These are phyloP conservation scores for Talaromyces trachyspermus DNA, from an alignment of 495 filamentous ascomycete species.

Conservation along the genomic window DNA sequence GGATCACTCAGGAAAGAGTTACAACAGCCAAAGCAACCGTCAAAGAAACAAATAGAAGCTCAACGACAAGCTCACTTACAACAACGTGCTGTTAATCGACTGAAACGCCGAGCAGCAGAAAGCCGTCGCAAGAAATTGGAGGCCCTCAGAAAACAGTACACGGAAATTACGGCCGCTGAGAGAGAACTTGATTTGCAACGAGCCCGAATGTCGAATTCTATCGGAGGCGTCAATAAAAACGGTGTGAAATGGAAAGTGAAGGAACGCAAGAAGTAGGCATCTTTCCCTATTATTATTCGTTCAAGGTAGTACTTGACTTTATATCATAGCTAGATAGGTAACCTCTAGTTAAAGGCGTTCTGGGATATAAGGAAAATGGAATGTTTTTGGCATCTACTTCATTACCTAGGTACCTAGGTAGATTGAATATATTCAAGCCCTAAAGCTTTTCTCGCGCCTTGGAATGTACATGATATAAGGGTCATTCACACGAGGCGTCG, in stretches of 20 bases:
- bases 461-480: background rate
- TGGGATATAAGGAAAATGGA: background rate
- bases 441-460: background rate
- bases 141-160: slow-evolving; percentile 59
- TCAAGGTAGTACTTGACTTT: background rate
- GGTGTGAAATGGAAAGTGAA: slow-evolving; percentile 78
- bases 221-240: slow-evolving; percentile 71
- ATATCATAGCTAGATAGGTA: no score
- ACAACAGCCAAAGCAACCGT: slow-evolving; percentile 24
- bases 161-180: slow-evolving; percentile 64
- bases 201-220: slow-evolving; percentile 72
- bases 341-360: no score
- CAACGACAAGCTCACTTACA: slow-evolving; percentile 36
- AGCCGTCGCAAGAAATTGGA: slow-evolving; percentile 49
- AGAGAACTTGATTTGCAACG: slow-evolving; percentile 69
- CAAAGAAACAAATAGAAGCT: slow-evolving; percentile 31
- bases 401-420: no score
- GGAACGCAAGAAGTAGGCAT: slow-evolving; percentile 63
- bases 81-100: slow-evolving; percentile 35
- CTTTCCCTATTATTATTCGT: slow-evolving; percentile 2
- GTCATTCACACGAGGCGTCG: background rate
- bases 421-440: background rate
- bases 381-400: no score
- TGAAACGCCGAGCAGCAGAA: slow-evolving; percentile 42
- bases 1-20: slow-evolving; percentile 14